phyloP scores from a whole-genome alignment of 2,329 filamentous ascomycete species.

The Mollisia scopiformis region DNA sequence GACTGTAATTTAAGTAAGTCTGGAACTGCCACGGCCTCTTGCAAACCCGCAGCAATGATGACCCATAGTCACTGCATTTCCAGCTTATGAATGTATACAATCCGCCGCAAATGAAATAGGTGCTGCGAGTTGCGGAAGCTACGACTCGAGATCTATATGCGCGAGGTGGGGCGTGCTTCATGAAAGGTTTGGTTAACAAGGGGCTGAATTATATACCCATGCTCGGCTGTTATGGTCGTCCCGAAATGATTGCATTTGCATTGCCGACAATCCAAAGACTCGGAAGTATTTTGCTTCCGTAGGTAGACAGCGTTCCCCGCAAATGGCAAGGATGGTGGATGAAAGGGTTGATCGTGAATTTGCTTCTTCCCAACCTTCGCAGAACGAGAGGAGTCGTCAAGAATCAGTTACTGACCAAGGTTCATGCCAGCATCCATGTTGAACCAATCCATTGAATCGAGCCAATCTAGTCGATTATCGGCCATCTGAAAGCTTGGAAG shows the following conservation, averaged over 20 bases:
- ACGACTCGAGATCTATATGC: not conserved
- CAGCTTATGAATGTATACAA: not conserved
- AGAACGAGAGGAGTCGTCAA: too few species aligned
- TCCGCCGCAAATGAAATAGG: not conserved
- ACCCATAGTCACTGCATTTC: not conserved
- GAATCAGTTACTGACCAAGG: not conserved
- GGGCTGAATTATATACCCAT: not conserved
- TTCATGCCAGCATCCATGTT: conserved; percentile 27
- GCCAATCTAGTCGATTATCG: conserved; percentile 29
- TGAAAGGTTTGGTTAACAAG: not conserved
- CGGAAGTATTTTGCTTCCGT: not conserved
- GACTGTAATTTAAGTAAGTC: not conserved
- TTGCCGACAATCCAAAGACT: not conserved
- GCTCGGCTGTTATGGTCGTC: not conserved
- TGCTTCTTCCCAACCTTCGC: too few species aligned
- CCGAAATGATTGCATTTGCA: not conserved
- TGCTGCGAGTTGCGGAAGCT: not conserved
- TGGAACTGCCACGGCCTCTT: not conserved
- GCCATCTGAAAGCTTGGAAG: conserved; percentile 28
- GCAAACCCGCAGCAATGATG: not conserved
- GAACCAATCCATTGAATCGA: conserved; percentile 37
- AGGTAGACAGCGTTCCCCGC: not conserved
- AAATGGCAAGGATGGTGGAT: not conserved
- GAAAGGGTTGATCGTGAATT: not conserved
- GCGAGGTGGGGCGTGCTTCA: not conserved